phyloP scores from a whole-genome alignment of 2,329 filamentous ascomycete species.

The Trichophaea hybrida region DNA sequence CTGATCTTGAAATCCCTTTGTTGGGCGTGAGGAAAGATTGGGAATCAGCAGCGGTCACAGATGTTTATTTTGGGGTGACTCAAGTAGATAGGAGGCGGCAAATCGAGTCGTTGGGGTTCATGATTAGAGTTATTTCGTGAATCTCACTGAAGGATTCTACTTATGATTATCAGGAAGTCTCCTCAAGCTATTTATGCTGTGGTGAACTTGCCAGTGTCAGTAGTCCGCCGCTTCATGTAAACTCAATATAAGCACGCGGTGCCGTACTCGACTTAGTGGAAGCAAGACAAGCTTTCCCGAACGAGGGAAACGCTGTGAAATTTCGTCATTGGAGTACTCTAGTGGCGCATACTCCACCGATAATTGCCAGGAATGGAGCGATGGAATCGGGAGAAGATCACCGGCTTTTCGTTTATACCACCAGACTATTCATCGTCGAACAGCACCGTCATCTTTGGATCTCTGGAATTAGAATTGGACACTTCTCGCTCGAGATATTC shows the following conservation, averaged over 20 bases:
- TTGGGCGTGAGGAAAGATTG: conserved; percentile 16
- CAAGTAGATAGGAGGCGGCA: background rate
- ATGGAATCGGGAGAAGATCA: background rate
- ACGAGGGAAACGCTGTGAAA: too few species aligned
- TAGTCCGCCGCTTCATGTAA: background rate
- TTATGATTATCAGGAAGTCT: too few species aligned
- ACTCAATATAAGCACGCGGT: background rate
- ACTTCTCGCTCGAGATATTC: background rate
- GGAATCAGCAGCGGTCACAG: conserved; percentile 23
- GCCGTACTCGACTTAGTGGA: too few species aligned
- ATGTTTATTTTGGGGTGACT: background rate
- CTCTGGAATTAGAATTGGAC: background rate
- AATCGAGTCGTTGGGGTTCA: background rate
- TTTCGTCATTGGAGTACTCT: too few species aligned
- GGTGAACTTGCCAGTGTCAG: background rate
- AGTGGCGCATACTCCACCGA: too few species aligned
- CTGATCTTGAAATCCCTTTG: conserved; percentile 17
- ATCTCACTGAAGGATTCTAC: too few species aligned
- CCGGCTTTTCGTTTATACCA: background rate
- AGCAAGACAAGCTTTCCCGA: too few species aligned
- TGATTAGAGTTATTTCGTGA: too few species aligned
- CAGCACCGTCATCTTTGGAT: background rate
- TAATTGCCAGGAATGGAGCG: too few species aligned
- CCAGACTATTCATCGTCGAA: background rate
- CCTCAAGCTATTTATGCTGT: background rate